A percentile compares a stretch with the other conserved stretches of the same genome.
Evolutionary conservation across 345 rosid species (phyloP).

Genomic region (Gossypium bickii): DNA sequence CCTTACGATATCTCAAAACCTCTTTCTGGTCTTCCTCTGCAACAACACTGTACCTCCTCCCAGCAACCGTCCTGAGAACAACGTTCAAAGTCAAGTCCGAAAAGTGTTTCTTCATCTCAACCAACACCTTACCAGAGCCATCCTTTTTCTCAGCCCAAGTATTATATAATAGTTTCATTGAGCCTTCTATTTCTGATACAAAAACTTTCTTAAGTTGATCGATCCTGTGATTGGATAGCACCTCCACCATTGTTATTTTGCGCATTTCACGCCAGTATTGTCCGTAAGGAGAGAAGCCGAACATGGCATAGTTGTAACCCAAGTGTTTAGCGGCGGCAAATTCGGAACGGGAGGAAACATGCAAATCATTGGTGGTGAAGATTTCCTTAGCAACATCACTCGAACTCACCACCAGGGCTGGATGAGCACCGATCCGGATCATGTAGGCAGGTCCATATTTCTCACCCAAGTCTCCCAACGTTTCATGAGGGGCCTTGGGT

Average conservation of each 20-base stretch:
- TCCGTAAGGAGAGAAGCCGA: no score
- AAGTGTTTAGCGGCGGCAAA: no score
- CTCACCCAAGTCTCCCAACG: no score
- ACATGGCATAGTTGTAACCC: no score
- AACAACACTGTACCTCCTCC: conserved; percentile 27
- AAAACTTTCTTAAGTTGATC: conserved; percentile 13
- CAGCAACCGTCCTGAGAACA: conserved; percentile 29
- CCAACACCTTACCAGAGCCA: neutral
- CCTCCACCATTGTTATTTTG: conserved; percentile 24
- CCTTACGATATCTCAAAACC: conserved; percentile 13
- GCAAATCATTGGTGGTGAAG: conserved; percentile 31
- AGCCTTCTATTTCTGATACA: no score
- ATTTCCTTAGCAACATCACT: conserved; percentile 31
- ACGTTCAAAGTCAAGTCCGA: conserved; percentile 29
- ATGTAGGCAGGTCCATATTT: no score
- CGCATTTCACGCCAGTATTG: conserved; percentile 38
- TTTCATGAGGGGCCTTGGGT: no score
- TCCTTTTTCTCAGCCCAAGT: conserved; percentile 14
- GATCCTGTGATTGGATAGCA: conserved; percentile 27
- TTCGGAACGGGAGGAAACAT: neutral
- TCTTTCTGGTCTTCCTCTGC: conserved; percentile 8
- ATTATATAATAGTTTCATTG: conserved; percentile 16
- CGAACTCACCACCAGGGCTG: conserved; percentile 24
- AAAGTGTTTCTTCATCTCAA: conserved; percentile 33
- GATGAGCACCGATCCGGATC: conserved; percentile 18